Evolutionary conservation across 2,329 filamentous ascomycete species (phyloP), one percentile per base, ranked within the genome.

Genomic region (Bipolaris sorokiniana): DNA sequence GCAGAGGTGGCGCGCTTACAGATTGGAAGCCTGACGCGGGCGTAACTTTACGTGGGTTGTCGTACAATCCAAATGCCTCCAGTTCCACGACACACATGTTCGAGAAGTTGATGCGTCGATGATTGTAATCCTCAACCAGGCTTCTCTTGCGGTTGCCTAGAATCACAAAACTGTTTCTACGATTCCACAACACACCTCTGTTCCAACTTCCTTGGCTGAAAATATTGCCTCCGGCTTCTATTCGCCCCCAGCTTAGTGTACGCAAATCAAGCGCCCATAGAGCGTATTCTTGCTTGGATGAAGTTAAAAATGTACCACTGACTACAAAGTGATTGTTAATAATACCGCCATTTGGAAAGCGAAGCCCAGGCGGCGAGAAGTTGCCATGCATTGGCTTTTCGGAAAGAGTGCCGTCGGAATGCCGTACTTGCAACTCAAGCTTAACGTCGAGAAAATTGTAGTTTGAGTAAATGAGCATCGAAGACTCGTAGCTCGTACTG

Each of bases 121-220:
- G 95, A 73, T 98, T 98, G 77, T 99, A 99, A 76, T 99, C 95
- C 67, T 99, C 94, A 0, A 98, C 94, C 31, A 99, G 83, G 66
- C 91, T 97, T 61, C 95, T 84, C 77, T 96, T 97, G 36, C 95
- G 87, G 75, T 97, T 96, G 45, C 95, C 95, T 36, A 99, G 83
- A 62, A 99, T 94, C 33, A 98, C 92, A 78, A 98, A 99, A 0
- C 92, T 91, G 73, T 97, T 99, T 61, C 95, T 86, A 41, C 94
- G 86, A 70, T 91, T 90, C 95, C 95, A 99, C 7, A 99, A 78
- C 28, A 99, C 86, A 38, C 95, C 95, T 56, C 95, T 85, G 73
- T 99, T 99, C 95, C 95, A 99, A 76, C 94, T 98, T 42, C 95
- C 95, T 74, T 97, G 92, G 69, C 91, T 94, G 76, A 99, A 98